Evolutionary conservation across 164 flowering plant species (phyloP).

Genomic region (Santalum album): DNA sequence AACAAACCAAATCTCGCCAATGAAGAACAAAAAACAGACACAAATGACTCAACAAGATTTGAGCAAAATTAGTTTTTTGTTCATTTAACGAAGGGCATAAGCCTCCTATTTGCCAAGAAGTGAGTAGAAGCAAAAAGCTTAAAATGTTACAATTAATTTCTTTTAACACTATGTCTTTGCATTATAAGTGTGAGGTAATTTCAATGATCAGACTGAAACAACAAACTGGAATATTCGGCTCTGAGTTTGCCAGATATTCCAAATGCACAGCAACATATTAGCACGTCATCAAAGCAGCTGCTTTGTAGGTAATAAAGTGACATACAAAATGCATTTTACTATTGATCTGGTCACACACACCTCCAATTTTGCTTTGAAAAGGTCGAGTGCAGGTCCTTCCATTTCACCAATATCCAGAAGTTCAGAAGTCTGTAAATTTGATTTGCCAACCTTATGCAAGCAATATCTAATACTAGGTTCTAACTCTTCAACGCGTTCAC

Average conservation of each 20-base stretch:
- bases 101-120: background rate
- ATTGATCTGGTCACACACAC: slow-evolving; percentile 21
- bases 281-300: background rate
- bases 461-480: slow-evolving; percentile 89
- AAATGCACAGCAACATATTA: background rate
- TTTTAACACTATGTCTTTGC: no score
- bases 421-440: slow-evolving; percentile 74
- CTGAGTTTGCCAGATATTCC: no score
- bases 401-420: slow-evolving; percentile 76
- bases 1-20: no score
- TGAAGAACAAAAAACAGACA: no score
- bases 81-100: background rate
- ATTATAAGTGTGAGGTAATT: no score
- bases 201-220: no score
- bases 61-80: no score
- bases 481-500: slow-evolving; percentile 91
- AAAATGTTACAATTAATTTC: no score
- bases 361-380: slow-evolving; percentile 87
- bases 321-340: background rate
- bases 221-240: no score
- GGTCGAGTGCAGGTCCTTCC: slow-evolving; percentile 95
- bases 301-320: background rate
- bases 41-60: no score
- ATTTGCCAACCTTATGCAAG: slow-evolving; percentile 79
- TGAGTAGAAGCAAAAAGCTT: background rate